phyloP scores from a whole-genome alignment of 176 grass and related monocot species.

The Lolium perenne region DNA sequence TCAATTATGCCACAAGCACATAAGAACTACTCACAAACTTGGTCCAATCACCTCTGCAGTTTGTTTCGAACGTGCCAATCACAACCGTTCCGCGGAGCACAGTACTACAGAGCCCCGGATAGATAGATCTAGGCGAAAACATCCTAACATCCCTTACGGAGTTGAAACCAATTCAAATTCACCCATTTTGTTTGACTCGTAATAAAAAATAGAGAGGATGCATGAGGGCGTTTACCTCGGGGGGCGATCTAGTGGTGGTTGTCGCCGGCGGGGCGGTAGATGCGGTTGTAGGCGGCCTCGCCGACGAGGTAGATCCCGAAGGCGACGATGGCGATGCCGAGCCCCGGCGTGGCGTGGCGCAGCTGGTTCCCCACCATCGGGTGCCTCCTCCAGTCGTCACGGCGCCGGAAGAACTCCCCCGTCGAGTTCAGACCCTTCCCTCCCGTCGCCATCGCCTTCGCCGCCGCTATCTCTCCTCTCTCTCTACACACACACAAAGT shows the following conservation, averaged over 20 bases:
- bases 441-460: conserved; percentile 62
- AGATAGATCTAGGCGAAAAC: conserved; percentile 35
- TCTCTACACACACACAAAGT: background rate
- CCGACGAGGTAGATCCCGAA: conserved; percentile 94
- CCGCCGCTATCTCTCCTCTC: background rate
- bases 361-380: conserved; percentile 81
- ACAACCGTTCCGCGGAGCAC: background rate
- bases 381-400: conserved; percentile 93
- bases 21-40: background rate
- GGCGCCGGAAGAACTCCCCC: conserved; percentile 91
- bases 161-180: conserved; percentile 11
- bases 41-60: background rate
- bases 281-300: conserved; percentile 85
- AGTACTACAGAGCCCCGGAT: background rate
- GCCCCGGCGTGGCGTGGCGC: conserved; percentile 77
- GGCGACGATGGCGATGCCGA: conserved; percentile 95
- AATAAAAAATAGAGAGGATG: background rate
- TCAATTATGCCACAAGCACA: background rate
- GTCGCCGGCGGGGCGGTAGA: conserved; percentile 53
- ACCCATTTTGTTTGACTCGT: background rate
- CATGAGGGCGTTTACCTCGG: conserved; percentile 27
- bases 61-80: background rate
- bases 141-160: conserved; percentile 25
- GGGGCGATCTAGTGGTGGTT: conserved; percentile 47
- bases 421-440: conserved; percentile 70